Conservation (phyloP, 139 green algal species). For the Closterium sp. region DNA sequence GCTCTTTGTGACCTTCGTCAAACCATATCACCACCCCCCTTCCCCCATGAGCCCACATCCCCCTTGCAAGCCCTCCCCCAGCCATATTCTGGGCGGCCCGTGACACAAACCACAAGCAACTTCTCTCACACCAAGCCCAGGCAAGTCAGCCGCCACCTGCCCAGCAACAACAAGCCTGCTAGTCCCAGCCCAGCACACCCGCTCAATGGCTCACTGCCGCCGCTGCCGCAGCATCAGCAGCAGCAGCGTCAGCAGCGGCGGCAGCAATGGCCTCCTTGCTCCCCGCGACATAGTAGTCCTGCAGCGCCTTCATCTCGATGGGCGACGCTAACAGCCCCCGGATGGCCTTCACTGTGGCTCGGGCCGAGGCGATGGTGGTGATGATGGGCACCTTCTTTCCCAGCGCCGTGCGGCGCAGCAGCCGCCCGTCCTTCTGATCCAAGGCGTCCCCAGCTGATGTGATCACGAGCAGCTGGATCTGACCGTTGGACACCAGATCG, state of each 20-base stretch:
- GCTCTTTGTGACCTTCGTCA: too few species aligned
- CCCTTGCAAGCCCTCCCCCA: too few species aligned
- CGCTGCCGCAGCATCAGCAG: background rate
- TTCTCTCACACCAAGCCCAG: too few species aligned
- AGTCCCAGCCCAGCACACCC: too few species aligned
- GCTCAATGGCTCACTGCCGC: too few species aligned
- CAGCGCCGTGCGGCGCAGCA: slow-evolving; percentile 85
- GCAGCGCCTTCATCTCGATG: slow-evolving; percentile 79
- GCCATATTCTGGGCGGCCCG: too few species aligned
- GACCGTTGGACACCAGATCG: slow-evolving; percentile 52
- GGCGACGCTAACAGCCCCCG: slow-evolving; percentile 69
- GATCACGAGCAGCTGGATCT: slow-evolving; percentile 86
- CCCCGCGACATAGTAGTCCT: slow-evolving; percentile 68
- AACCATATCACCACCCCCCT: too few species aligned
- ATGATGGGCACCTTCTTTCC: slow-evolving; percentile 87
- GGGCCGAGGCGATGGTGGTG: slow-evolving; percentile 87
- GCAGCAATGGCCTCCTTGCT: background rate
- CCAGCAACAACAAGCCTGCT: too few species aligned
- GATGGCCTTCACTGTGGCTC: slow-evolving; percentile 81
- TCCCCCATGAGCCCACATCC: too few species aligned
- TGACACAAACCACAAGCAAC: too few species aligned
- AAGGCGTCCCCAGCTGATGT: slow-evolving; percentile 82
- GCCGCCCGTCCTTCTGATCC: slow-evolving; percentile 88
- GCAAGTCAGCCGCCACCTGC: too few species aligned
- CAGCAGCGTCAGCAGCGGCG: background rate